A percentile compares a stretch with the other conserved stretches of the same genome.
These are phyloP conservation scores for Thraustochytrium striatum DNA, from an alignment of 352 stramenopile genomes.

Conservation along the genomic window DNA sequence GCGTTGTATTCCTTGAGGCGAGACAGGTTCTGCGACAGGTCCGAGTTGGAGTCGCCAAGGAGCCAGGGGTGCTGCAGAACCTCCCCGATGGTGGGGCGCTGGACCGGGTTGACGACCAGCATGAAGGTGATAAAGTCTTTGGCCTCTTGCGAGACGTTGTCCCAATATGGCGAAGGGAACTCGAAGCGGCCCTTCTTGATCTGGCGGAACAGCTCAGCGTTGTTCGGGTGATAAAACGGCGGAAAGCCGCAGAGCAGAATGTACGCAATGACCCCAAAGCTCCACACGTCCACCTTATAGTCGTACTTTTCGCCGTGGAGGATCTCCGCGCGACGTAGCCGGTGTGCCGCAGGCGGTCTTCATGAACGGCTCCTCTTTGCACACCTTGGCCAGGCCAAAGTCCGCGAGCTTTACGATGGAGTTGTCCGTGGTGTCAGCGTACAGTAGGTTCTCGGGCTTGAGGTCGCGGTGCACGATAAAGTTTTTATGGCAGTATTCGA, in stretches of 20 bases:
- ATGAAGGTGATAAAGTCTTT: constrained; percentile 72
- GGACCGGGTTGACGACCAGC: constrained; percentile 52
- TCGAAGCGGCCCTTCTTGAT: constrained; percentile 79
- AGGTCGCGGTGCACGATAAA: constrained; percentile 66
- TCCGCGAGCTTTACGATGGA: constrained; percentile 82
- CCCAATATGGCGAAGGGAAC: constrained; percentile 76
- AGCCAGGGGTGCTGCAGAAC: constrained; percentile 77
- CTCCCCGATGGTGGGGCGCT: constrained; percentile 54
- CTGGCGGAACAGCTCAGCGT: constrained; percentile 65
- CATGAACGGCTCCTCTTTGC: constrained; percentile 75
- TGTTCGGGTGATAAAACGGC: constrained; percentile 90
- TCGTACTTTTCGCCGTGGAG: constrained; percentile 84
- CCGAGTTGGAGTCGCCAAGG: constrained; percentile 35
- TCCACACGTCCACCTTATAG: constrained; percentile 89
- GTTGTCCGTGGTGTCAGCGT: constrained; percentile 75
- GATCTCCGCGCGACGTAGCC: constrained; percentile 83
- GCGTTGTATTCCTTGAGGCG: constrained; percentile 40
- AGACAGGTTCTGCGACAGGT: constrained; percentile 16
- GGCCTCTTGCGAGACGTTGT: constrained; percentile 81
- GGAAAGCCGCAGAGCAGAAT: constrained; percentile 92
- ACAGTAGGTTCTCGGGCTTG: constrained; percentile 81
- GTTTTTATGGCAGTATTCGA: constrained; percentile 77
- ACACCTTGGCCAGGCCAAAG: constrained; percentile 66
- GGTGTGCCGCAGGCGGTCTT: constrained; percentile 90
- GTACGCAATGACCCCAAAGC: constrained; percentile 93